Percentiles rank a stretch among this genome's conserved stretches.
phyloP scores from a whole-genome alignment of 2,329 filamentous ascomycete species.

The Graphiopsis chlorocephala region DNA sequence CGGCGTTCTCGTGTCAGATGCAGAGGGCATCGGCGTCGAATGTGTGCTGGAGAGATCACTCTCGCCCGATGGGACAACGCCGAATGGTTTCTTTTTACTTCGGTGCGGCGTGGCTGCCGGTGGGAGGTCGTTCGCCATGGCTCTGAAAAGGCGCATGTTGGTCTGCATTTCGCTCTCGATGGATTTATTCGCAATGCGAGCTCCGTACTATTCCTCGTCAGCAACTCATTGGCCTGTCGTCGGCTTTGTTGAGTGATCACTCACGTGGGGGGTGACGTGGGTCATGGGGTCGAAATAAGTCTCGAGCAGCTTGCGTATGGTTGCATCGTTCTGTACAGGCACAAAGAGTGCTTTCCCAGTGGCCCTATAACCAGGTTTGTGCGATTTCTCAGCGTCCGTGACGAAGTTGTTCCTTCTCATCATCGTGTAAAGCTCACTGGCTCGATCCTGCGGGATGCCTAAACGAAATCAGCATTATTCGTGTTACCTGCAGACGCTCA shows the following conservation, averaged over 20 bases:
- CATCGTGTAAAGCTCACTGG: conserved; percentile 19
- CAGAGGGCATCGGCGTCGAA: not conserved
- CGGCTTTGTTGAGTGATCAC: not conserved
- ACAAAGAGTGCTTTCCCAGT: conserved; percentile 24
- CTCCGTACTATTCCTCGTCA: conserved; percentile 40
- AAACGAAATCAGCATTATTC: not conserved
- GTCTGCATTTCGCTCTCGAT: conserved; percentile 24
- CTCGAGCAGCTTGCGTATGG: conserved; percentile 25
- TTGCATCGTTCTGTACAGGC: conserved; percentile 20
- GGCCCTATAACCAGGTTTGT: conserved; percentile 20
- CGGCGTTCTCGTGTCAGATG: too few relatives aligned
- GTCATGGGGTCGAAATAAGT: conserved; percentile 29
- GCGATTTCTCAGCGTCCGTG: conserved; percentile 17
- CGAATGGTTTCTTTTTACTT: not conserved
- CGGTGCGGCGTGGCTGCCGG: not conserved
- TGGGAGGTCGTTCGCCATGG: not conserved
- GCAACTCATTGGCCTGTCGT: not conserved
- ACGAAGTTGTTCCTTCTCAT: conserved; percentile 27
- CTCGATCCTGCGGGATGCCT: conserved; percentile 21
- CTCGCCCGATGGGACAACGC: not conserved
- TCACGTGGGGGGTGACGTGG: conserved; percentile 18
- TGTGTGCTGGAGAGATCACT: not conserved
- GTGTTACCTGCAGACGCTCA: conserved; percentile 12
- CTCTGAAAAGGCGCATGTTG: conserved; percentile 1
- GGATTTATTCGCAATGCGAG: conserved; percentile 37